Conservation (phyloP, 2,329 filamentous ascomycete species). For the Cylindrodendrum hubeiense region DNA sequence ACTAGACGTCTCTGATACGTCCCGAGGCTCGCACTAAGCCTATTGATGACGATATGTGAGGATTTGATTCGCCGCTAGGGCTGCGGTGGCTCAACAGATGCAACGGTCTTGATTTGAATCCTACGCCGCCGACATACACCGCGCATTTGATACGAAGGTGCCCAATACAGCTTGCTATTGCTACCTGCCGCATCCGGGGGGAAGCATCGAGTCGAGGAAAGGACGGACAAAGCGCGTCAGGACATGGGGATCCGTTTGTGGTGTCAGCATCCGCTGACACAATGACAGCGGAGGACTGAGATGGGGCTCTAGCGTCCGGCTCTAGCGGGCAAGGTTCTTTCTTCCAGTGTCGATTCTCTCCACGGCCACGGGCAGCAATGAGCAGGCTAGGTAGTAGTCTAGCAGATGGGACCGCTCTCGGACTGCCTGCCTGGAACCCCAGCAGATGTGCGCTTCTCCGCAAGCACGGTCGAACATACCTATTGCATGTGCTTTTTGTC, state of each 20-base stretch:
- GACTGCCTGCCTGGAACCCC: neutral
- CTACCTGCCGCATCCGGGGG: slow-evolving; percentile 15
- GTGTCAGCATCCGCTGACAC: slow-evolving; percentile 1
- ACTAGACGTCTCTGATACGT: neutral
- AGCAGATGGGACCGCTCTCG: neutral
- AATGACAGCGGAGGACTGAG: neutral
- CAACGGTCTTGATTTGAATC: neutral
- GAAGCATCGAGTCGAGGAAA: neutral
- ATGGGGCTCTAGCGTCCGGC: neutral
- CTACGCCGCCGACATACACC: neutral
- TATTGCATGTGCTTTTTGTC: slow-evolving; percentile 2
- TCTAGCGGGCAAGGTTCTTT: neutral
- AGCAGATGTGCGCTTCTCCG: neutral
- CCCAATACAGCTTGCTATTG: neutral
- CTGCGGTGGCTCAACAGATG: slow-evolving; percentile 3
- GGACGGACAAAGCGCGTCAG: slow-evolving; percentile 4
- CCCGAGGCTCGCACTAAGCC: slow-evolving; percentile 18
- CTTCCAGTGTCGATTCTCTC: neutral
- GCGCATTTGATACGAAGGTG: neutral
- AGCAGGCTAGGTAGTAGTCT: no score
- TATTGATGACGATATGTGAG: slow-evolving; percentile 35
- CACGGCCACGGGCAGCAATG: neutral
- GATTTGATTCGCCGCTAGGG: slow-evolving; percentile 35
- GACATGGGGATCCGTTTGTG: neutral
- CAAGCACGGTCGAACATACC: neutral